Base-by-base conservation (phyloP, 176 grass and related monocot species). In the Pontederia crassipes region DNA sequence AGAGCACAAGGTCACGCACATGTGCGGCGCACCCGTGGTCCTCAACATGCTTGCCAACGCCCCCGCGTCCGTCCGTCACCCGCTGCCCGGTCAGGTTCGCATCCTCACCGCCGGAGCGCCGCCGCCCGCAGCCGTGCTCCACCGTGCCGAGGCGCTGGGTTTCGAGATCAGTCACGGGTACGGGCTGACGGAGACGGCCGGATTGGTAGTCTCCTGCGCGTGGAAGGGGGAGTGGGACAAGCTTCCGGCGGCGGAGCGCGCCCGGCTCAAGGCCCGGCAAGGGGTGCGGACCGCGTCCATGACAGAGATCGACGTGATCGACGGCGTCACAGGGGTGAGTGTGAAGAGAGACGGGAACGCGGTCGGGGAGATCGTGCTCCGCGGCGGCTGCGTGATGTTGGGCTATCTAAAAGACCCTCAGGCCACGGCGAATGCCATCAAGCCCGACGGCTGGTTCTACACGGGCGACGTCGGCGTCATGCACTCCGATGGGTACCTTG, bases 1-100 rank as follows among this genome's bases (percentile, higher is more conserved):
- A 5, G 0, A 32, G 50, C 73, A 70, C 46, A 54, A 55, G 0
- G 78, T 89, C 57, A 80, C 74, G 20, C 91, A 95, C 74, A 74
- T 95, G 77, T 95, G 86, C 58, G 81, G 91, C 13, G 91, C 91
- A 26, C 91, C 91, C 5, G 83, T 95, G 45, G 83, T 95, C 45
- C 77, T 95, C 48, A 87, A 83, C 86, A 95, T 95, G 80, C 80
- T 95, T 11, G 85, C 82, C 17, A 90, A 95, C 76, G 83, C 86
- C 0, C 75, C 80, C 0, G 71, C 72, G 5, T 17, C 17, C 46
- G 72, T 48, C 56, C 77, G 72, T 0, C 75, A 28, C 53, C 79
- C 81, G 13, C 86, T 84, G 2, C 77, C 72, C 0, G 75, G 74
- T 0, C 68, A 27, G 17, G 90, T 95, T 26, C 66, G 54, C 2